Conservation (phyloP, 192 early-diverging fungal genomes). For the Podila verticillata region DNA sequence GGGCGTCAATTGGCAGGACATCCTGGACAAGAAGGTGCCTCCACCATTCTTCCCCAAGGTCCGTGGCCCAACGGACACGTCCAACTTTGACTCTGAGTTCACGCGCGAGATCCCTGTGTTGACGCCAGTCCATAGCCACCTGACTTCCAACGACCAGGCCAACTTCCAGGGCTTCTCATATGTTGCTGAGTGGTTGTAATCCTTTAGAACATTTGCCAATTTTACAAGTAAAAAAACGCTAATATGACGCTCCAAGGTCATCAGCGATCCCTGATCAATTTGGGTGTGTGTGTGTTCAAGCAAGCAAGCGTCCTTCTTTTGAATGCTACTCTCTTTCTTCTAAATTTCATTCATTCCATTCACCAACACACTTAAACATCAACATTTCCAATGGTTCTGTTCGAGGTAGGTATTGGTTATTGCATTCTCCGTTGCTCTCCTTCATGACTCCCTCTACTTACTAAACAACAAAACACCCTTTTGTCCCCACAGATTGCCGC, state of each 20-base stretch:
- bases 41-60: constrained; percentile 95
- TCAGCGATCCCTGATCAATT: neutral
- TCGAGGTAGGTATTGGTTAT: constrained; percentile 2
- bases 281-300: neutral
- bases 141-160: constrained; percentile 86
- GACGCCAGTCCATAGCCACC: constrained; percentile 88
- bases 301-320: too few species aligned
- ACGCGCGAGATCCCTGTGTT: constrained; percentile 93
- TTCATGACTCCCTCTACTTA: too few species aligned
- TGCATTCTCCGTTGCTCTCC: neutral
- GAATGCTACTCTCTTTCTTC: neutral
- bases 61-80: constrained; percentile 86
- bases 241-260: too few species aligned
- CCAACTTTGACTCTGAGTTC: constrained; percentile 99
- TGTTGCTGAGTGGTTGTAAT: constrained; percentile 86
- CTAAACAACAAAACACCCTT: neutral
- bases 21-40: constrained; percentile 85
- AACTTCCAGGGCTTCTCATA: constrained; percentile 96
- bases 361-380: neutral
- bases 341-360: too few species aligned
- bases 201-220: neutral
- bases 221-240: neutral
- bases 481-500: constrained; percentile 9
- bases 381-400: neutral
- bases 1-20: constrained; percentile 96